phyloP scores from a whole-genome alignment of 768 basidiomycete genomes.

The Austroboletus festivus region DNA sequence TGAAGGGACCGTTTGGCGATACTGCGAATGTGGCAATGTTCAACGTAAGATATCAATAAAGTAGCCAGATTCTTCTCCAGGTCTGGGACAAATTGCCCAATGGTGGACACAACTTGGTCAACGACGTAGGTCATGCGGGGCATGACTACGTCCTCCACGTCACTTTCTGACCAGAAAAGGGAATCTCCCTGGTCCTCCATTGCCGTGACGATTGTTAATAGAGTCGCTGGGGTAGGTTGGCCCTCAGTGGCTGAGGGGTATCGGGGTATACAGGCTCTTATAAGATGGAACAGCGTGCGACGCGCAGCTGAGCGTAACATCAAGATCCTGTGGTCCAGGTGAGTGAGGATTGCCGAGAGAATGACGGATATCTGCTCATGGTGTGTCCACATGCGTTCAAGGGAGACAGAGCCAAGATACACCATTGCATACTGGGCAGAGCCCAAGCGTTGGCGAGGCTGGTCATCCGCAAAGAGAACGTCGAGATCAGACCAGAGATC shows the following conservation, averaged over 20 bases:
- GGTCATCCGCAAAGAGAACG: conserved; percentile 63
- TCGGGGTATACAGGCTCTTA: conserved; percentile 78
- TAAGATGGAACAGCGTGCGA: conserved; percentile 78
- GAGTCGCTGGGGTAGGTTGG: conserved; percentile 42
- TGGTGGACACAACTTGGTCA: conserved; percentile 58
- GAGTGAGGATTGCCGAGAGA: conserved; percentile 76
- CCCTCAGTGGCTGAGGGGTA: conserved; percentile 68
- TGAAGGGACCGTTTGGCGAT: conserved; percentile 88
- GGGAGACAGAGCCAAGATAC: conserved; percentile 72
- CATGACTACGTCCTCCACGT: conserved; percentile 50
- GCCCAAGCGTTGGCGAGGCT: conserved; percentile 67
- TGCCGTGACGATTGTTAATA: conserved; percentile 49
- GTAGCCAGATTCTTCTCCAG: conserved; percentile 77
- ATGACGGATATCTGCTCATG: conserved; percentile 66
- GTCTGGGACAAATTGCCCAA: conserved; percentile 68
- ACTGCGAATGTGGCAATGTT: conserved; percentile 80
- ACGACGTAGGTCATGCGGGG: conserved; percentile 70
- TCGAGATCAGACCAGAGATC: conserved; percentile 81
- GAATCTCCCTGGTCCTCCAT: conserved; percentile 58
- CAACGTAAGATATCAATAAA: conserved; percentile 79
- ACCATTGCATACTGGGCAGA: conserved; percentile 88
- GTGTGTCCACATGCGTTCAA: conserved; percentile 76
- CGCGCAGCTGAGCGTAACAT: conserved; percentile 71
- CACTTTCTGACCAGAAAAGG: conserved; percentile 73
- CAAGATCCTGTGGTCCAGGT: conserved; percentile 72